phyloP scores from a whole-genome alignment of 176 grass and related monocot genomes.

The Raddia distichophylla region DNA sequence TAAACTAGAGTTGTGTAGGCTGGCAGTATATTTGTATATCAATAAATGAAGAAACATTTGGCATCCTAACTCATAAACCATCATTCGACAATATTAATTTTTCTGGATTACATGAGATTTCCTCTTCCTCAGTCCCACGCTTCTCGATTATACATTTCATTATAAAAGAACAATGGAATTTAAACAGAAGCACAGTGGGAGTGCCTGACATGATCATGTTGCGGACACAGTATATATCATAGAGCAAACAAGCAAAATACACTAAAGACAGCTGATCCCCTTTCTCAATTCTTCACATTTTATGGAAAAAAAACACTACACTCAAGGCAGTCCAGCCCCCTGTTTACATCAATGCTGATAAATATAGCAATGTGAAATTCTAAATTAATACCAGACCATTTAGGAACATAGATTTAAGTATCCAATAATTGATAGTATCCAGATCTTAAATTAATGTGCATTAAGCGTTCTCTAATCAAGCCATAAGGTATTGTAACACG shows the following conservation, averaged over 20 bases:
- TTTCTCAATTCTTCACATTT: background rate
- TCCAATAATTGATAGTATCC: background rate
- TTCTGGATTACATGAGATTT: background rate
- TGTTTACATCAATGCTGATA: too few species aligned
- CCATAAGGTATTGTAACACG: background rate
- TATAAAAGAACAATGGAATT: background rate
- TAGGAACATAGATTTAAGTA: background rate
- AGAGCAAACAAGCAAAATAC: background rate
- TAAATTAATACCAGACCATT: background rate
- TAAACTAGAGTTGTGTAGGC: background rate
- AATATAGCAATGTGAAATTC: slow-evolving; percentile 9
- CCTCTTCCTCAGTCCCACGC: background rate
- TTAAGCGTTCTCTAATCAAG: background rate
- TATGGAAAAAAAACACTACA: slow-evolving; percentile 2
- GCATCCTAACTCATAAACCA: background rate
- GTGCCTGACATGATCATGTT: background rate
- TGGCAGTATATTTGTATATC: background rate
- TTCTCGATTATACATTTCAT: background rate
- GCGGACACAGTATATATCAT: background rate
- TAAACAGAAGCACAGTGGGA: slow-evolving; percentile 17
- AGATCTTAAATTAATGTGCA: background rate
- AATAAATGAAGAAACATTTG: background rate
- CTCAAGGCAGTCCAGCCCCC: background rate
- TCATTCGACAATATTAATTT: background rate
- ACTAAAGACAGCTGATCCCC: background rate